Base-by-base conservation (phyloP, 805 yeast species). In the Pichia kluyveri region DNA sequence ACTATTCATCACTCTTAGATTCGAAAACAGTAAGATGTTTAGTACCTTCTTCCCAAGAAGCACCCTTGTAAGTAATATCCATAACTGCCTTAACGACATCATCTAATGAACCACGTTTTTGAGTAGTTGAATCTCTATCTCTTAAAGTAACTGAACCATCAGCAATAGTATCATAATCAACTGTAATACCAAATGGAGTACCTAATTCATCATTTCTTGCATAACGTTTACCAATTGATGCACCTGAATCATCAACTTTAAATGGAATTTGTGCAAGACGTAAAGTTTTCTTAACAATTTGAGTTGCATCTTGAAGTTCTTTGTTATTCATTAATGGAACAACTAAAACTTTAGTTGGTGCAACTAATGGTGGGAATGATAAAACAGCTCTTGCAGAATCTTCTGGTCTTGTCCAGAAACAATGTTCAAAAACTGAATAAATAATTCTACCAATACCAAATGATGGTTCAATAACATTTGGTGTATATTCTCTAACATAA, bases 171-270 rank as follows among this genome's bases (percentile, higher is more conserved):
- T 91, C 97, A 68, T 93, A 91, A 69, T 91, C 99, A 59, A 91
- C 85, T 55, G 99, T 91, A 69, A 91, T 80, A 67, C 99, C 99
- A 66, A 93, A 93, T 59, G 99, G 99, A 47, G 98, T 93, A 69
- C 99, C 99, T 63, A 91, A 77, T 73, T 91, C 99, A 69, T 91
- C 99, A 68, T 91, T 91, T 74, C 99, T 86, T 54, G 99, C 89
- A 62, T 91, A 91, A 72, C 99, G 84, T 74, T 90, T 87, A 72
- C 99, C 99, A 60, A 91, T 93, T 32, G 98, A 86, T 19, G 96
- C 97, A 57, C 95, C 86, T 10, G 97, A 88, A 68, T 91, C 98
- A 67, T 93, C 99, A 51, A 91, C 83, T 77, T 90, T 91, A 77
- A 90, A 87, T 56, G 97, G 91, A 59, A 93, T 82, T 67, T 89